These are phyloP conservation scores for Globisporangium radiosum DNA, from an alignment of 352 stramenopile genomes.

Conservation along the genomic window DNA sequence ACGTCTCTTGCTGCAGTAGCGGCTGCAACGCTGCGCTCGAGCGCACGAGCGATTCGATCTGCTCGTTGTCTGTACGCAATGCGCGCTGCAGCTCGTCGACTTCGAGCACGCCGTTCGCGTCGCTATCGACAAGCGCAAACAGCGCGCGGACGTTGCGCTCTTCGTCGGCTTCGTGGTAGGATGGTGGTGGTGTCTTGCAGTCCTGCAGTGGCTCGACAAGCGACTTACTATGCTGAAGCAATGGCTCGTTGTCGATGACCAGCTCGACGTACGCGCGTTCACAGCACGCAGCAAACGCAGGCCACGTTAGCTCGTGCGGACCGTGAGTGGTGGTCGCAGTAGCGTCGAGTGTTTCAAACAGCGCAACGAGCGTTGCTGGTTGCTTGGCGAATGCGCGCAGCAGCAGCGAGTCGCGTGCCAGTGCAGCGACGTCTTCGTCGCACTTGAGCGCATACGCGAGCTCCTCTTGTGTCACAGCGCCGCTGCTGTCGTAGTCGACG, in stretches of 20 bases:
- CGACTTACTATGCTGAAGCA: too few species aligned
- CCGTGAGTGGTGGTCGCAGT: slow-evolving; percentile 15
- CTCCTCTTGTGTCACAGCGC: slow-evolving; percentile 54
- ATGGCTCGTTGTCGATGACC: slow-evolving; percentile 25
- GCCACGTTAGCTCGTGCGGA: slow-evolving; percentile 42
- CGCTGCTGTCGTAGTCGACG: slow-evolving; percentile 66
- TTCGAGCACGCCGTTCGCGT: slow-evolving; percentile 53
- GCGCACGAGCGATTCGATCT: slow-evolving; percentile 29
- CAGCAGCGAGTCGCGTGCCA: slow-evolving; percentile 39
- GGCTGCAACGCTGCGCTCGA: slow-evolving; percentile 47
- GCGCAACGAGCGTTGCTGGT: slow-evolving; percentile 20
- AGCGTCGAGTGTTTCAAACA: slow-evolving; percentile 15
- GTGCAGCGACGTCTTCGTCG: slow-evolving; percentile 42
- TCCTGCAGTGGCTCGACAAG: background rate
- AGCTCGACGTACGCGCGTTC: slow-evolving; percentile 38
- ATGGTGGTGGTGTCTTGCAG: background rate
- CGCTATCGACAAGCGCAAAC: slow-evolving; percentile 50
- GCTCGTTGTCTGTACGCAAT: slow-evolving; percentile 21
- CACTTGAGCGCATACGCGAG: slow-evolving; percentile 59
- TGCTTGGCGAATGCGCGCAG: slow-evolving; percentile 53
- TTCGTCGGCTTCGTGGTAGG: slow-evolving; percentile 26
- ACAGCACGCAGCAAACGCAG: slow-evolving; percentile 43
- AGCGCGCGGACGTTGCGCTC: slow-evolving; percentile 39
- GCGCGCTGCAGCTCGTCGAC: slow-evolving; percentile 49
- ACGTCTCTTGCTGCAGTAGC: slow-evolving; percentile 47